phyloP scores from a whole-genome alignment of 371 early-diverging fungal genomes.

The Mucor velutinosus region DNA sequence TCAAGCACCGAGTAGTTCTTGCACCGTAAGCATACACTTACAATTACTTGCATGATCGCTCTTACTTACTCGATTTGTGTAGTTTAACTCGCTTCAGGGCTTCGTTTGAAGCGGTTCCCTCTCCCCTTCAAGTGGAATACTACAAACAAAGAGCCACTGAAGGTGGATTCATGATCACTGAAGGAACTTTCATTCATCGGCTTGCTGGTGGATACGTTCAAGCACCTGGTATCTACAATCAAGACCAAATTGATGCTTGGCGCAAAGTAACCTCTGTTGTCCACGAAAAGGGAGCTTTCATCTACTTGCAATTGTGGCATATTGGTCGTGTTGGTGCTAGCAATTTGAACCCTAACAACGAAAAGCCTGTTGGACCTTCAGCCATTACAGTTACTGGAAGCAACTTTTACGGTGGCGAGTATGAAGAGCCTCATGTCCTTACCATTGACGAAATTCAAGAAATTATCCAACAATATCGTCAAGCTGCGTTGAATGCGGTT shows the following conservation, averaged over 20 bases:
- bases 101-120: conserved; percentile 35
- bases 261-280: conserved; percentile 56
- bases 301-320: conserved; percentile 58
- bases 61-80: conserved; percentile 24
- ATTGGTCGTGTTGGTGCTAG: conserved; percentile 21
- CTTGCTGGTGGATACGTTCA: conserved; percentile 38
- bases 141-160: conserved; percentile 59
- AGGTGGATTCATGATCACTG: conserved; percentile 61
- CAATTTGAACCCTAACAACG: not conserved
- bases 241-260: conserved; percentile 59
- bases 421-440: conserved; percentile 49
- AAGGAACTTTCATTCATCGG: conserved; percentile 51
- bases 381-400: conserved; percentile 1
- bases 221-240: conserved; percentile 43
- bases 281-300: conserved; percentile 53
- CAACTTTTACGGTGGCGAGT: not conserved
- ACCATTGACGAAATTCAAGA: conserved; percentile 62
- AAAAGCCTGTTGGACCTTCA: conserved; percentile 11
- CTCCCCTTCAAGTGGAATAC: conserved; percentile 48
- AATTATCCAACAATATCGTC: conserved; percentile 58
- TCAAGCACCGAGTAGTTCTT: conserved; percentile 59
- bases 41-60: not conserved
- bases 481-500: conserved; percentile 43
- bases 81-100: conserved; percentile 55
- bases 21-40: conserved; percentile 30